These are phyloP conservation scores for Rugosomyces carneus DNA, from an alignment of 1,284 basidiomycete species.

Conservation along the genomic window DNA sequence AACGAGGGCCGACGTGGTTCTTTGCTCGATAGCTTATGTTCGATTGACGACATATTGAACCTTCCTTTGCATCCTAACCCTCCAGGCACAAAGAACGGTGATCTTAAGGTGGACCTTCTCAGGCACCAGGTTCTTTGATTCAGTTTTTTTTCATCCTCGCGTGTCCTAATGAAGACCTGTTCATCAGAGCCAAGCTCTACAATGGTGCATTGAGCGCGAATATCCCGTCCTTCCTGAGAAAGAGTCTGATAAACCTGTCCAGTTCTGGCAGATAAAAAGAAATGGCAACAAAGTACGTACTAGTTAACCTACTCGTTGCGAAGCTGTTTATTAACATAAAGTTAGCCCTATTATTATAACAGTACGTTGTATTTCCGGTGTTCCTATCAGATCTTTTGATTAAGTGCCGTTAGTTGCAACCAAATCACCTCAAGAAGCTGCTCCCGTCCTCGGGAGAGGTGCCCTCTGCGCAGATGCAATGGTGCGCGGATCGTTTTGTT, in stretches of 20 bases:
- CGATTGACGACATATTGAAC: constrained; percentile 62
- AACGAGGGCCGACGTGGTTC: constrained; percentile 69
- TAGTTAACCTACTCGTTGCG: not conserved
- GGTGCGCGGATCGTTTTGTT: constrained; percentile 43
- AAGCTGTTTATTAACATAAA: not conserved
- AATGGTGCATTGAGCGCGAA: constrained; percentile 78
- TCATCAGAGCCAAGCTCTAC: constrained; percentile 60
- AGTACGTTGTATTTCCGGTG: constrained; percentile 32
- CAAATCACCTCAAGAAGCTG: constrained; percentile 61
- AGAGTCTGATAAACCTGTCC: constrained; percentile 68
- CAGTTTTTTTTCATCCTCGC: constrained; percentile 7
- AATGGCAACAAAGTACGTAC: constrained; percentile 42
- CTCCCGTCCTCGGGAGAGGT: constrained; percentile 72
- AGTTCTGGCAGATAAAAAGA: constrained; percentile 78
- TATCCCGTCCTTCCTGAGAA: constrained; percentile 64
- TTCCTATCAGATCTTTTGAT: not conserved
- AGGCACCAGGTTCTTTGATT: constrained; percentile 63
- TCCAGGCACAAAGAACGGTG: constrained; percentile 57
- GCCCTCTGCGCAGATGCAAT: constrained; percentile 87
- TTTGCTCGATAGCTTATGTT: constrained; percentile 61
- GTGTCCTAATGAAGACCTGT: constrained; percentile 2
- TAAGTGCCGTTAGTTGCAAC: constrained; percentile 54
- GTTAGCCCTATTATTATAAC: constrained; percentile 62
- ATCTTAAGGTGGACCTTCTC: constrained; percentile 65
- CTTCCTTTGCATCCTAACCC: constrained; percentile 63